These are phyloP conservation scores for Endocarpon pusillum DNA, from an alignment of 495 filamentous ascomycete species.

Conservation along the genomic window DNA sequence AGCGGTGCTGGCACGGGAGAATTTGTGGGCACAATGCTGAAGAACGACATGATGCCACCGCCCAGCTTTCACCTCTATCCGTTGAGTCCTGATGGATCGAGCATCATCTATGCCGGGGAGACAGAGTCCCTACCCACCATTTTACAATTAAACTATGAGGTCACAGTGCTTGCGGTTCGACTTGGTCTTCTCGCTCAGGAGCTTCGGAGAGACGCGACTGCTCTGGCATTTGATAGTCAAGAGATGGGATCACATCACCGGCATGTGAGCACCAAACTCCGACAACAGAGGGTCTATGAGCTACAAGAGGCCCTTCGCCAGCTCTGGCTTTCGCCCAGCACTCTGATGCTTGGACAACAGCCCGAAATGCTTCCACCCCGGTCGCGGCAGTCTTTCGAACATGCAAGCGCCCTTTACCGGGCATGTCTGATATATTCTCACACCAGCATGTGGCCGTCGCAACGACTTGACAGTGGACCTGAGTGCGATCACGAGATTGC, in stretches of 20 bases:
- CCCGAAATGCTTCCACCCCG: slow-evolving; percentile 23
- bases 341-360: slow-evolving; percentile 18
- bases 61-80: slow-evolving; percentile 20
- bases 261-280: slow-evolving; percentile 7
- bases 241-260: slow-evolving; percentile 2
- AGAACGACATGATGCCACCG: slow-evolving; percentile 31
- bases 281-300: slow-evolving; percentile 11
- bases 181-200: slow-evolving; percentile 26
- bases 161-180: slow-evolving; percentile 22
- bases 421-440: slow-evolving; percentile 32
- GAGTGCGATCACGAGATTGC: slow-evolving; percentile 23
- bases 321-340: slow-evolving; percentile 26
- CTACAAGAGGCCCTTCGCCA: slow-evolving; percentile 23
- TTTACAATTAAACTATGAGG: slow-evolving; percentile 28
- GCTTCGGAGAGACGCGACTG: slow-evolving; percentile 15
- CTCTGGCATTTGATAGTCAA: slow-evolving; percentile 2
- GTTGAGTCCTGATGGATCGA: slow-evolving; percentile 11
- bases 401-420: slow-evolving; percentile 30
- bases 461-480: slow-evolving; percentile 20
- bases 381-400: slow-evolving; percentile 27
- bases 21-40: slow-evolving; percentile 29
- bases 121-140: slow-evolving; percentile 22
- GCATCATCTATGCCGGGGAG: slow-evolving; percentile 20
- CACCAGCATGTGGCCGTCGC: slow-evolving; percentile 32
- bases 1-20: slow-evolving; percentile 34